Evolutionary conservation across 2,329 filamentous ascomycete species (phyloP).

Genomic region (Botrytis deweyae): DNA sequence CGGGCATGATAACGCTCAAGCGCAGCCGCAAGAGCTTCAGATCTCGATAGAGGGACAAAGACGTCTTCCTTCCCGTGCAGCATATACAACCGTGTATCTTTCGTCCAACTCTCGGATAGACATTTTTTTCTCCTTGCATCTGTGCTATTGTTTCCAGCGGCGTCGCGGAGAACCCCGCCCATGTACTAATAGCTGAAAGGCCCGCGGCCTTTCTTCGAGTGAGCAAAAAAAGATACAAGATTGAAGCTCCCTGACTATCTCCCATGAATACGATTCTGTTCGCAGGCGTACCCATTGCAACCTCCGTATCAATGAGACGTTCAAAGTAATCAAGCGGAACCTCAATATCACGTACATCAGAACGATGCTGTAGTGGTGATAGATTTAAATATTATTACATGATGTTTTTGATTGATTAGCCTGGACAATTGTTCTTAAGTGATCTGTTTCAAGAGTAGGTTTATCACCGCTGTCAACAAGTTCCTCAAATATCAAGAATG

Average conservation of each 20-base stretch:
- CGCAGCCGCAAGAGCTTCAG: conserved; percentile 1
- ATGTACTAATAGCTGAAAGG: conserved; percentile 22
- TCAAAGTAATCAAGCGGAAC: conserved; percentile 23
- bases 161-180: conserved; percentile 20
- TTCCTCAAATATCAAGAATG: no score
- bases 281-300: conserved; percentile 15
- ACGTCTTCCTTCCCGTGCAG: conserved; percentile 22
- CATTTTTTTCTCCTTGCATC: conserved; percentile 21
- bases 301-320: conserved; percentile 21
- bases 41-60: conserved; percentile 22
- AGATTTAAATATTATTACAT: background rate
- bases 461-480: no score
- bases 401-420: no score
- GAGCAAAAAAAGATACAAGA: conserved; percentile 24
- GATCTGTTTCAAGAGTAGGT: no score
- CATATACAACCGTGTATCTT: conserved; percentile 24
- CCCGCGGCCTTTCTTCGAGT: conserved; percentile 15
- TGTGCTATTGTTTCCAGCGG: conserved; percentile 20
- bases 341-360: conserved; percentile 25
- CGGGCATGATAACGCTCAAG: conserved; percentile 21
- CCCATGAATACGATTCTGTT: conserved; percentile 25
- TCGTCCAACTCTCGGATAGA: conserved; percentile 21
- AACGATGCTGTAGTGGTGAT: background rate
- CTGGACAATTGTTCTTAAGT: no score
- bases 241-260: conserved; percentile 24